A percentile compares a stretch with the other conserved stretches of the same genome.
These are phyloP conservation scores for Schizochytrium sp. DNA, from an alignment of 108 stramenopile species.

Conservation along the genomic window DNA sequence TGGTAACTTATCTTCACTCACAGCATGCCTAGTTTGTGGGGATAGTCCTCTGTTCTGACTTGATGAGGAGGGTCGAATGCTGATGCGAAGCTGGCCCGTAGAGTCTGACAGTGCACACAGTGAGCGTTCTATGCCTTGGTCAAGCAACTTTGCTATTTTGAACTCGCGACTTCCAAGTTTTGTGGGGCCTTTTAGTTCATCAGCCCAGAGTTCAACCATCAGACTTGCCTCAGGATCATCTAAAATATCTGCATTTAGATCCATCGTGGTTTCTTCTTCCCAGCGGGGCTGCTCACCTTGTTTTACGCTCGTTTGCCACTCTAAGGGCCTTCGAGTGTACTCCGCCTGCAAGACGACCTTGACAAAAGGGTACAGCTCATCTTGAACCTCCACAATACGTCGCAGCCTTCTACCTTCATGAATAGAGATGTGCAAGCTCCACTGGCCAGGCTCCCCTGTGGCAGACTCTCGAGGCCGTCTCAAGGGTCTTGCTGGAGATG, in stretches of 20 bases:
- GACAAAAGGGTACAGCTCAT: conserved; percentile 30
- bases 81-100: background rate
- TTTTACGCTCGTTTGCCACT: conserved; percentile 1
- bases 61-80: background rate
- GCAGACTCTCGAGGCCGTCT: too few species aligned
- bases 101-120: conserved; percentile 20
- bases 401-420: conserved; percentile 6
- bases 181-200: background rate
- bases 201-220: background rate
- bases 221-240: background rate
- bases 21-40: too few species aligned
- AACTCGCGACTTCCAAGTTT: background rate
- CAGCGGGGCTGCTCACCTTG: conserved; percentile 6
- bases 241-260: background rate
- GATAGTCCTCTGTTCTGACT: too few species aligned
- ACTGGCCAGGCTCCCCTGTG: too few species aligned
- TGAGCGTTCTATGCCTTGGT: background rate
- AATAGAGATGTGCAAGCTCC: background rate
- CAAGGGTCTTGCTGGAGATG: too few species aligned
- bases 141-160: conserved; percentile 32
- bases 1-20: too few species aligned
- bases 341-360: background rate
- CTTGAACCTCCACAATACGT: background rate
- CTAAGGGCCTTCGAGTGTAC: background rate
- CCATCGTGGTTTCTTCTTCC: background rate